Base-by-base conservation (phyloP, 1,139 yeast genomes). In the Suhomyces terraborum region DNA sequence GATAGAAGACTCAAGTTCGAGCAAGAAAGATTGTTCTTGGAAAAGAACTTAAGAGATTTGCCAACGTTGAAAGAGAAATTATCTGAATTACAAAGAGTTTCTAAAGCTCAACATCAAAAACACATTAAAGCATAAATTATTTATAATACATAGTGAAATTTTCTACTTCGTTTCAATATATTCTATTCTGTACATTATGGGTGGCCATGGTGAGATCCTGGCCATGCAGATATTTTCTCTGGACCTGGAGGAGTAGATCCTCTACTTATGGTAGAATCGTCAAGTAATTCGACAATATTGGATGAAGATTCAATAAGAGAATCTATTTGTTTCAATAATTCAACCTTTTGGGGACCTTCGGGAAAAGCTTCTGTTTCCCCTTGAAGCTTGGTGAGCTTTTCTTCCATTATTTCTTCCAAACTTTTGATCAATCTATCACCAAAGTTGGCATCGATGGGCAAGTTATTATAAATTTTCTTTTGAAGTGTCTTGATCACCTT, bases 21-120 rank as follows among this genome's bases (percentile, higher is more conserved):
- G 56, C 86, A 83, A 55, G 94, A 85, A 56, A 73, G 88, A 56
- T 70, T 82, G 42, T 72, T 67, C 40, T 66, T 86, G 48, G 91
- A 84, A 53, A 75, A 81, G 62, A 69, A 74, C 44, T 68, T 86
- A 53, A 74, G 88, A 47, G 84, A 81, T 46, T 84, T 84, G 7
- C 87, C 88, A 6, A 66, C 69, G 10, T 71, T 85, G 71, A 75
- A 79, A 56, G 84, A 82, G 46, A 73, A 87, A 51, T 68, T 86
- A 49, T 69, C 70, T 31, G 86, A 81, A 52, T 69, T 82, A 58
- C 70, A 69, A 52, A 75, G 77, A 56, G 85, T 73, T 25, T 68
- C 74, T 2, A 66, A 66, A 38, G 71, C 74, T 35, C 75, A 71
- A 55, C 77, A 70, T 49, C 51, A 45, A 42, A 47, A 46, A 31